Evolutionary conservation across 768 basidiomycete genomes (phyloP).

Genomic region (Paxillus ammoniavirescens): DNA sequence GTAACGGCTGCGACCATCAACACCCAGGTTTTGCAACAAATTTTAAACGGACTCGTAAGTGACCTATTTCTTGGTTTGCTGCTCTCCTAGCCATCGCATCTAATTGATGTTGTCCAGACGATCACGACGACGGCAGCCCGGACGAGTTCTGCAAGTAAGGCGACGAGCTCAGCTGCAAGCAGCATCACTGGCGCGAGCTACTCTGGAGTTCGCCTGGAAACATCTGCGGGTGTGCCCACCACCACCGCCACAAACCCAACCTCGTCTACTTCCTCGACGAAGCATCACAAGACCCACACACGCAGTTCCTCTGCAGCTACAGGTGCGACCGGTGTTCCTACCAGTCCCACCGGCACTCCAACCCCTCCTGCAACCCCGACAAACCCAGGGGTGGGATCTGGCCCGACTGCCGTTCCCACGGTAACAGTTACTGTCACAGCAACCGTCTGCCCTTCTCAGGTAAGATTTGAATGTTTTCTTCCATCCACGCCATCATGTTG

Average conservation of each 20-base stretch:
- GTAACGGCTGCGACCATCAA: constrained; percentile 27
- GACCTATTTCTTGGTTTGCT: not conserved
- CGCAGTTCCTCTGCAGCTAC: not conserved
- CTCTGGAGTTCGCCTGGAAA: not conserved
- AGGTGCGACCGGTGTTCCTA: not conserved
- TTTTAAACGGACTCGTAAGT: constrained; percentile 5
- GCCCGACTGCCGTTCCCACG: not conserved
- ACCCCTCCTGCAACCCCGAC: not conserved
- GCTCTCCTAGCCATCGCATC: not conserved
- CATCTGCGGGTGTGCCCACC: not conserved
- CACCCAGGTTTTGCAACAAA: constrained; percentile 17
- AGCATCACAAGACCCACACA: not conserved
- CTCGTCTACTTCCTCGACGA: not conserved
- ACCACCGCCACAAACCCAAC: not conserved
- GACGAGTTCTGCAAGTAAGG: not conserved
- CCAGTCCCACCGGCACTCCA: not conserved
- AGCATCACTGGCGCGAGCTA: not conserved
- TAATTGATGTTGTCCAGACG: not conserved
- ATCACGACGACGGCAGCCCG: not conserved
- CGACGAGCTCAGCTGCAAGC: no score
- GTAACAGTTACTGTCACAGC: constrained; percentile 21
- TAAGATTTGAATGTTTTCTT: not conserved
- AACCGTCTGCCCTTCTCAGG: constrained; percentile 11
- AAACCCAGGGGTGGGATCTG: not conserved
- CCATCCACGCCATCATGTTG: not conserved